Percentiles rank a stretch among this genome's conserved stretches.
These are phyloP conservation scores for Neurospora sp. DNA, from an alignment of 495 filamentous ascomycete species.

Conservation along the genomic window DNA sequence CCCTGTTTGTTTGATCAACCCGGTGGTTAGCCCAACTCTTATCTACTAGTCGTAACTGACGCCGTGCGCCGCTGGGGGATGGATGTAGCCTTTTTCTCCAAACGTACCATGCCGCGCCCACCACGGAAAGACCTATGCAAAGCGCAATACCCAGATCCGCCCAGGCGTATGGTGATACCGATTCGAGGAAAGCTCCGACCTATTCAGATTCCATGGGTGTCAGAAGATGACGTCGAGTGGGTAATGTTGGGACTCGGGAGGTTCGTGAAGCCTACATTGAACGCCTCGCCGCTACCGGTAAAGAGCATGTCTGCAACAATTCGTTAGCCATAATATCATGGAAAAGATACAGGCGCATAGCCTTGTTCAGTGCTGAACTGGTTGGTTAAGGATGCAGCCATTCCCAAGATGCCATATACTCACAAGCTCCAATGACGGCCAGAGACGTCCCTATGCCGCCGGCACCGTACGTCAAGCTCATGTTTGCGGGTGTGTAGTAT, in stretches of 20 bases:
- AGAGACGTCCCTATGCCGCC: slow-evolving; percentile 61
- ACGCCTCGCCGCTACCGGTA: slow-evolving; percentile 87
- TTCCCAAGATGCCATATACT: slow-evolving; percentile 10
- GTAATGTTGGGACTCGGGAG: not conserved
- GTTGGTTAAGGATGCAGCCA: not conserved
- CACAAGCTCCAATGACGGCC: slow-evolving; percentile 84
- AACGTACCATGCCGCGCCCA: slow-evolving; percentile 91
- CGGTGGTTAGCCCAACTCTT: not conserved
- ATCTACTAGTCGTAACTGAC: not conserved
- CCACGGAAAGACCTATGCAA: slow-evolving; percentile 90
- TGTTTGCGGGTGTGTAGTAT: slow-evolving; percentile 20
- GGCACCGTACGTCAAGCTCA: slow-evolving; percentile 55
- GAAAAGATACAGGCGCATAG: not conserved
- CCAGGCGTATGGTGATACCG: slow-evolving; percentile 89
- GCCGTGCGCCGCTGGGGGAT: not conserved
- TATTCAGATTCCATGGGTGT: slow-evolving; percentile 62
- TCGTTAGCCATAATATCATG: slow-evolving; percentile 25
- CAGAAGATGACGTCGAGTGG: slow-evolving; percentile 18
- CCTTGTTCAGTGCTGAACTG: not conserved
- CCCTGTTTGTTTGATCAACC: slow-evolving; percentile 44
- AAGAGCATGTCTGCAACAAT: slow-evolving; percentile 80
- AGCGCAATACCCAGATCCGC: slow-evolving; percentile 83
- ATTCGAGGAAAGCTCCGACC: slow-evolving; percentile 89
- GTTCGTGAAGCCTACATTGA: slow-evolving; percentile 60
- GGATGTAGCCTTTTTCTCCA: not conserved